Evolutionary conservation across 371 early-diverging fungal species (phyloP).

Genomic region (Catenaria anguillulae): DNA sequence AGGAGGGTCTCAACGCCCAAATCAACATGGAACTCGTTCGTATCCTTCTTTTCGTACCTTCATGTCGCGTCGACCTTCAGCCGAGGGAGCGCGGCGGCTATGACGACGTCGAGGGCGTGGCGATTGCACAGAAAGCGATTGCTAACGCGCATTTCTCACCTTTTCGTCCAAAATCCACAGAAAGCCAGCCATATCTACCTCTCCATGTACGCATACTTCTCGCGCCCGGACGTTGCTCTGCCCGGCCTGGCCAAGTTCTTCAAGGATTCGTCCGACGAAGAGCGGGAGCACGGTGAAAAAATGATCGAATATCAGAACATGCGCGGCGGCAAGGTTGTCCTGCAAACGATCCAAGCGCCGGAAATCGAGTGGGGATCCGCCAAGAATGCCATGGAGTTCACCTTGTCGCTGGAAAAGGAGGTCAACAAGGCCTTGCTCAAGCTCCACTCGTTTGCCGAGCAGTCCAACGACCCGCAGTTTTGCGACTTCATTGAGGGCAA

Average conservation of each 20-base stretch:
- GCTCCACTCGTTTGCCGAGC: slow-evolving; percentile 31
- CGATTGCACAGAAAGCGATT: no score
- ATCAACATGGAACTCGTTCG: slow-evolving; percentile 7
- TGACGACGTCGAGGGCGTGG: no score
- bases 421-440: slow-evolving; percentile 44
- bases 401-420: background rate
- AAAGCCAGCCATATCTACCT: slow-evolving; percentile 12
- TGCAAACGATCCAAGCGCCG: slow-evolving; percentile 3
- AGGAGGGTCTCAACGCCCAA: slow-evolving; percentile 1
- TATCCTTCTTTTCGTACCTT: background rate
- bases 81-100: background rate
- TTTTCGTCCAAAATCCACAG: no score
- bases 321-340: slow-evolving; percentile 32
- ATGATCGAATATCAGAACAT: slow-evolving; percentile 43
- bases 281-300: slow-evolving; percentile 40
- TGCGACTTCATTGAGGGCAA: slow-evolving; percentile 38
- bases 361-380: slow-evolving; percentile 14
- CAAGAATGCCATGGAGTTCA: slow-evolving; percentile 16
- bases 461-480: slow-evolving; percentile 37
- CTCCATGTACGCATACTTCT: background rate
- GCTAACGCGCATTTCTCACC: no score
- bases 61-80: background rate
- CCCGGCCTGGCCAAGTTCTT: slow-evolving; percentile 6
- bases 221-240: background rate
- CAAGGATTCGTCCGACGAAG: slow-evolving; percentile 10